These are phyloP conservation scores for Mycena vitilis DNA, from an alignment of 768 basidiomycete species.

Conservation along the genomic window DNA sequence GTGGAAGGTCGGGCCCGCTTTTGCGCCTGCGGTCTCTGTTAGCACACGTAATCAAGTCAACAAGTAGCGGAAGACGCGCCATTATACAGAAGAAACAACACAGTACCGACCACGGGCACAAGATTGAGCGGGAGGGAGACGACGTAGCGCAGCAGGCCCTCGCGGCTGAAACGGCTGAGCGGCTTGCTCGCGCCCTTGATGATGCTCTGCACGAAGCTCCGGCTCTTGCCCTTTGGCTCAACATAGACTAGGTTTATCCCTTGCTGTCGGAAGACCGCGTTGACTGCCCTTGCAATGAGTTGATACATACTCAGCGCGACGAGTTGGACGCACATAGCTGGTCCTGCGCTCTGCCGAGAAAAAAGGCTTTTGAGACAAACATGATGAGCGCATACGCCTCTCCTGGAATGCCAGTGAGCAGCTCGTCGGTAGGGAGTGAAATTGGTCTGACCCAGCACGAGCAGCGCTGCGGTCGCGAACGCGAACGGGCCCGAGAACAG, in stretches of 20 bases:
- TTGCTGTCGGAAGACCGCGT: conserved; percentile 16
- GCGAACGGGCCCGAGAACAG: conserved; percentile 74
- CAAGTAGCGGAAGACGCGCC: conserved; percentile 42
- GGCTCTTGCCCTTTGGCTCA: conserved; percentile 50
- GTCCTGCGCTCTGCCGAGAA: conserved; percentile 50
- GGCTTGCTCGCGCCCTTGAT: conserved; percentile 63
- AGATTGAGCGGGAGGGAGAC: conserved; percentile 75
- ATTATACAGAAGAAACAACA: conserved; percentile 68
- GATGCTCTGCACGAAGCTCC: conserved; percentile 54
- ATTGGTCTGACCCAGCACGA: conserved; percentile 49
- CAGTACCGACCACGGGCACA: conserved; percentile 74
- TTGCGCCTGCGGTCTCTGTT: conserved; percentile 44
- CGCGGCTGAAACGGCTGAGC: conserved; percentile 55
- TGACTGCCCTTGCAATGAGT: conserved; percentile 15
- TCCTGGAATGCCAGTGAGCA: conserved; percentile 51
- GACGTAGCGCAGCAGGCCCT: conserved; percentile 66
- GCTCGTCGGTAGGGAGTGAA: conserved; percentile 55
- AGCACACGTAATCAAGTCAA: neutral
- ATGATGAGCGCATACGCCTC: conserved; percentile 53
- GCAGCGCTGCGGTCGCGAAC: conserved; percentile 61
- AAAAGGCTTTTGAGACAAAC: conserved; percentile 50
- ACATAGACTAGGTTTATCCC: conserved; percentile 15
- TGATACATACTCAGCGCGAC: neutral
- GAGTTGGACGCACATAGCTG: conserved; percentile 45
- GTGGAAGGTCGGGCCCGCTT: conserved; percentile 69